Conservation (phyloP, 306 rosid species). For the Ceratonia siliqua region DNA sequence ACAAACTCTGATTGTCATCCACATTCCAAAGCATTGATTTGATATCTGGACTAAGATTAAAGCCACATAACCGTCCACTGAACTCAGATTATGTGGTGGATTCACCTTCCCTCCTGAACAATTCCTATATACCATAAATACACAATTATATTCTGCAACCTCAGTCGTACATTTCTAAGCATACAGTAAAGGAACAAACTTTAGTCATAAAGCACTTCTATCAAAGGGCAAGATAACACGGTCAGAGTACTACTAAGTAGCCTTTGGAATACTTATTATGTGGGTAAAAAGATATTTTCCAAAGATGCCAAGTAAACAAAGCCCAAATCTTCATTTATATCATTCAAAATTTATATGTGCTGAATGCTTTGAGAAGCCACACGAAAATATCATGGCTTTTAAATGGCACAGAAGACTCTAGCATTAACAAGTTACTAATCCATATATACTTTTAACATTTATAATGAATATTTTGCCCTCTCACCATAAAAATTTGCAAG, state of each 20-base stretch:
- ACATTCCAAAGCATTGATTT: neutral
- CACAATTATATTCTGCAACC: constrained; percentile 24
- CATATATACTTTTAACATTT: neutral
- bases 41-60: constrained; percentile 21
- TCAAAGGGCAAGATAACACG: neutral
- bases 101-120: constrained; percentile 48
- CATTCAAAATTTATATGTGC: neutral
- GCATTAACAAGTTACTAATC: neutral
- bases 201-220: neutral
- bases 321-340: neutral
- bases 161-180: constrained; percentile 8
- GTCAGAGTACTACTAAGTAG: neutral
- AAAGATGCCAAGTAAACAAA: neutral
- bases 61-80: constrained; percentile 17
- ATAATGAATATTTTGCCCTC: neutral
- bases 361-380: neutral
- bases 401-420: constrained; percentile 4
- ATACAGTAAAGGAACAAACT: constrained; percentile 3
- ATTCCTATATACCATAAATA: constrained; percentile 36
- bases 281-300: neutral
- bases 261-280: neutral
- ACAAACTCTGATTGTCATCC: neutral
- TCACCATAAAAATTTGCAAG: constrained; percentile 1
- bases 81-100: constrained; percentile 30
- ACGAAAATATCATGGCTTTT: neutral